Evolutionary conservation across 306 rosid species (phyloP).

Genomic region (Medicago lupulina): DNA sequence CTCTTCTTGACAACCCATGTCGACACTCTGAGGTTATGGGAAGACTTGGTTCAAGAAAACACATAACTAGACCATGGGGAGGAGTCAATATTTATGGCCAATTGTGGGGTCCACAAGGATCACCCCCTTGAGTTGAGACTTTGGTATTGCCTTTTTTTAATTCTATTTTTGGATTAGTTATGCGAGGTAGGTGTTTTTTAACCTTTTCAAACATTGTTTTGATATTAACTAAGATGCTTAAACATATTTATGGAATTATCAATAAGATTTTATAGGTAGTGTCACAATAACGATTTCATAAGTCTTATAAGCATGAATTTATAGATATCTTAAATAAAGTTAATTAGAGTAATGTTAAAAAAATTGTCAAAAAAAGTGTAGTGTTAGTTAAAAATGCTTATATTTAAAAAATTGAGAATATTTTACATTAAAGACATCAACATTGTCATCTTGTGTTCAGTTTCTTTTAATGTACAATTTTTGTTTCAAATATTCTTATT

Average conservation of each 20-base stretch:
- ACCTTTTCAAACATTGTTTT: background rate
- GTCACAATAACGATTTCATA: background rate
- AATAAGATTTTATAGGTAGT: background rate
- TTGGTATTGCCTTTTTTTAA: constrained; percentile 1
- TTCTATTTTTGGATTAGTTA: background rate
- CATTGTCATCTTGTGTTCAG: background rate
- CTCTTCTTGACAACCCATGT: constrained; percentile 79
- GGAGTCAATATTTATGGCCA: constrained; percentile 50
- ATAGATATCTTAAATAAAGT: background rate
- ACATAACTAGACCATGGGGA: background rate
- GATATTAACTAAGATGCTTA: constrained; percentile 21
- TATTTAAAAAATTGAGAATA: background rate
- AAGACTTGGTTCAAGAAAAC: constrained; percentile 2
- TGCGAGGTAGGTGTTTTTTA: background rate
- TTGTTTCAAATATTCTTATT: constrained; percentile 1
- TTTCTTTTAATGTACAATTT: background rate
- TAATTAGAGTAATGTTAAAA: constrained; percentile 14
- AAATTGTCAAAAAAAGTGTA: background rate
- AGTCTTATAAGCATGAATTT: background rate
- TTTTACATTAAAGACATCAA: constrained; percentile 22
- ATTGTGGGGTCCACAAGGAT: constrained; percentile 42
- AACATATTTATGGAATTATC: background rate
- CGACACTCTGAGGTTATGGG: constrained; percentile 61
- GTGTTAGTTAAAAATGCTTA: background rate
- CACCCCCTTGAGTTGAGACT: background rate